A percentile compares a stretch with the other conserved stretches of the same genome.
phyloP scores from a whole-genome alignment of 2,329 filamentous ascomycete genomes.

The Harringtonia lauricola region DNA sequence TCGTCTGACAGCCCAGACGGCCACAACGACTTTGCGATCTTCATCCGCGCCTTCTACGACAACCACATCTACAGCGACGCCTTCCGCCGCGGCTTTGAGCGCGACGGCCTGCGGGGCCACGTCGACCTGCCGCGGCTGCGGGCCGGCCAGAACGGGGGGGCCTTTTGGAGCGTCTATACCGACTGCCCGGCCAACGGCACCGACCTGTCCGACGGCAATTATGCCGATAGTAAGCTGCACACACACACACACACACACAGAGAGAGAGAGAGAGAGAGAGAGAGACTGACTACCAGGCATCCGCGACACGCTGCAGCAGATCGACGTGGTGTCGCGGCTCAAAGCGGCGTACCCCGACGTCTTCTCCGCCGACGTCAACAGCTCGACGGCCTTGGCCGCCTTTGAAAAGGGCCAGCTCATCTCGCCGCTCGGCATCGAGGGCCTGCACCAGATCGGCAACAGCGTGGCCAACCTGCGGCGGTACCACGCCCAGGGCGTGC shows the following conservation, averaged over 20 bases:
- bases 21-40: constrained; percentile 76
- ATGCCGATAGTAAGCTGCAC: constrained; percentile 55
- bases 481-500: constrained; percentile 68
- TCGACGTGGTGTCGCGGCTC: constrained; percentile 61
- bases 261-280: too few species aligned
- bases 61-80: constrained; percentile 69
- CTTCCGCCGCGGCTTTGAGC: constrained; percentile 65
- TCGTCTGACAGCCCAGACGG: constrained; percentile 49
- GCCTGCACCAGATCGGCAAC: constrained; percentile 90
- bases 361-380: constrained; percentile 54
- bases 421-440: constrained; percentile 72
- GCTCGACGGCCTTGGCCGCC: constrained; percentile 47
- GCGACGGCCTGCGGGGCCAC: constrained; percentile 57
- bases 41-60: constrained; percentile 52
- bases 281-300: constrained; percentile 4
- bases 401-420: constrained; percentile 54
- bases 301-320: constrained; percentile 53
- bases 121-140: constrained; percentile 70
- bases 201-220: constrained; percentile 65
- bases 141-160: constrained; percentile 63
- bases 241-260: too few species aligned
- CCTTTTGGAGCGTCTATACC: constrained; percentile 88
- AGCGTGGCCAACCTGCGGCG: constrained; percentile 62
- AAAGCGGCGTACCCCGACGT: constrained; percentile 51
- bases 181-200: constrained; percentile 62